Base-by-base conservation (phyloP, 208 protist genomes). In the Porcisia hertigi region DNA sequence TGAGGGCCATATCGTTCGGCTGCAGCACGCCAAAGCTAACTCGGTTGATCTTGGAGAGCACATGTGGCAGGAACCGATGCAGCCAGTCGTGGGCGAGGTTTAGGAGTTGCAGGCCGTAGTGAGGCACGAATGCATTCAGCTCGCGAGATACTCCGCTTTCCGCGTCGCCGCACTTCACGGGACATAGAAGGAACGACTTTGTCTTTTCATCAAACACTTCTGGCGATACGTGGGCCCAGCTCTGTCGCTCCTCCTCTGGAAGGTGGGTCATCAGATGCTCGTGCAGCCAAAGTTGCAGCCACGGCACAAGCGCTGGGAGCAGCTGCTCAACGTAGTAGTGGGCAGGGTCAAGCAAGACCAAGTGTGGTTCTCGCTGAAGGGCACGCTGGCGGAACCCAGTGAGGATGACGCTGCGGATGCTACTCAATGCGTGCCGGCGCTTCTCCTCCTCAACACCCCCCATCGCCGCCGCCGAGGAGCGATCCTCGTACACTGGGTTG, bases 21-120 rank as follows among this genome's bases (percentile, higher is more conserved):
- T 85, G 91, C 65, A 98, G 76, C 16, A 98, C 71, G 39, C 97
- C 97, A 73, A 96, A 99, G 69, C 94, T 89, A 64, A 99, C 97
- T 39, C 97, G 94, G 78, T 98, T 85, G 75, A 99, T 98, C 87
- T 98, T 98, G 30, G 87, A 73, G 25, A 99, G 82, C 20, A 98
- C 89, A 79, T 98, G 96, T 25, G 97, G 96, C 43, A 99, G 86
- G 58, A 98, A 84, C 9, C 87, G 85, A 81, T 94, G 84, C 25
- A 98, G 86, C 96, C 96, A 98, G 71, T 96, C 92, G 57, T 92
- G 84, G 12, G 92, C 82, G 59, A 98, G 88, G 77, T 97, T 97
- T 55, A 98, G 81, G 59, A 98, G 81, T 83, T 98, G 90, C 43
- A 92, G 84, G 43, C 82, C 85, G 66, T 86, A 86, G 25, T 86